phyloP scores from a whole-genome alignment of 176 grass and related monocot genomes.

The Juncus effusus region DNA sequence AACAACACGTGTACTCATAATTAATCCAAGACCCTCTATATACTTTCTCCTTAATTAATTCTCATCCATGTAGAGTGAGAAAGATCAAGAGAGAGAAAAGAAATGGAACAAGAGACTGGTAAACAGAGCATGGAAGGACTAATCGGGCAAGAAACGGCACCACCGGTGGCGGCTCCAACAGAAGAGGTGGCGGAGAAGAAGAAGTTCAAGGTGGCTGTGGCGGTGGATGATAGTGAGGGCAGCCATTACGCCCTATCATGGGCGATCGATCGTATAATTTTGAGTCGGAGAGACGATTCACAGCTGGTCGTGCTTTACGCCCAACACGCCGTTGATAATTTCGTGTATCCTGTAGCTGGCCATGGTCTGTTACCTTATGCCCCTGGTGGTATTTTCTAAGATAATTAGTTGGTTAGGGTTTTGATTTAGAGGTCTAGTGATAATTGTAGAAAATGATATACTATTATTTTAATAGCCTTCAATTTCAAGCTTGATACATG shows the following conservation, averaged over 20 bases:
- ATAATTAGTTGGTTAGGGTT: neutral
- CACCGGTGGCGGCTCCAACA: neutral
- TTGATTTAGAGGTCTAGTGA: too few relatives aligned
- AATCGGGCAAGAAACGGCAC: neutral
- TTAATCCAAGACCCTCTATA: too few relatives aligned
- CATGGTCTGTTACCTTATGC: conserved; percentile 33
- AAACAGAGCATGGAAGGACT: neutral
- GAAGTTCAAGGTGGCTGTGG: conserved; percentile 56
- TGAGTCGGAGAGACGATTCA: conserved; percentile 7
- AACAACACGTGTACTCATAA: neutral
- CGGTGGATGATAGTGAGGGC: conserved; percentile 76
- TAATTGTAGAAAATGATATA: too few relatives aligned
- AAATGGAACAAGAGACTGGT: conserved; percentile 2
- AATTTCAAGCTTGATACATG: too few relatives aligned
- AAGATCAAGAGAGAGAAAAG: neutral
- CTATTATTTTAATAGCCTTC: too few relatives aligned
- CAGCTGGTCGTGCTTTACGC: conserved; percentile 61
- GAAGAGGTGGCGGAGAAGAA: neutral
- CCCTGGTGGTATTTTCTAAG: neutral
- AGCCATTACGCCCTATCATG: conserved; percentile 69
- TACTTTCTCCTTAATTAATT: neutral
- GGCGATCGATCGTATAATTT: conserved; percentile 59
- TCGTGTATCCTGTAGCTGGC: conserved; percentile 57
- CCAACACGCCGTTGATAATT: conserved; percentile 42
- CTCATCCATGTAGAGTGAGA: neutral